A percentile compares a stretch with the other conserved stretches of the same genome.
Evolutionary conservation across 495 filamentous ascomycete genomes (phyloP).

Genomic region (Xylaria longipes): DNA sequence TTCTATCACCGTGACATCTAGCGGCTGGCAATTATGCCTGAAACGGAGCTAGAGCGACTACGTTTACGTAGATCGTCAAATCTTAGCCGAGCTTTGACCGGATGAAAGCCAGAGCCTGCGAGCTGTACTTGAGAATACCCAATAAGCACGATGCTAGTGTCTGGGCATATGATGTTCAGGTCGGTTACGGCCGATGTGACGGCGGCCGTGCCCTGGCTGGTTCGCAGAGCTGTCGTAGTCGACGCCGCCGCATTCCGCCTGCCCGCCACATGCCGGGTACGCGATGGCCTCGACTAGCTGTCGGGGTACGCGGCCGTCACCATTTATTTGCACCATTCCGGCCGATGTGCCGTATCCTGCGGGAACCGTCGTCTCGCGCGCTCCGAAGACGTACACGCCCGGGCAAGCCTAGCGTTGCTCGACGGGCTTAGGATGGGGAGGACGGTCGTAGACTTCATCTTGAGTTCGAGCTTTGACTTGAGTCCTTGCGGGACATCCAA

Average conservation of each 20-base stretch:
- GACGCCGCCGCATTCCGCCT: constrained; percentile 52
- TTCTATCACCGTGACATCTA: background rate
- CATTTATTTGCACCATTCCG: constrained; percentile 61
- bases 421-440: constrained; percentile 29
- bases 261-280: constrained; percentile 60
- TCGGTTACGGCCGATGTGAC: constrained; percentile 62
- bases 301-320: constrained; percentile 59
- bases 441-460: constrained; percentile 22
- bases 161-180: constrained; percentile 60
- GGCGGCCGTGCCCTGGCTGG: constrained; percentile 57
- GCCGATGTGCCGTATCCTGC: constrained; percentile 61
- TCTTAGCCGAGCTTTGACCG: constrained; percentile 32
- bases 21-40: background rate
- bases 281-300: constrained; percentile 59
- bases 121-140: constrained; percentile 59
- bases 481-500: background rate
- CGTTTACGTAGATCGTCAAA: background rate
- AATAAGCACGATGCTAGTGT: constrained; percentile 63
- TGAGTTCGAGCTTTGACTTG: constrained; percentile 7
- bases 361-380: constrained; percentile 66
- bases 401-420: constrained; percentile 52
- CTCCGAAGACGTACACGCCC: constrained; percentile 65
- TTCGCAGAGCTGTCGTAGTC: constrained; percentile 63
- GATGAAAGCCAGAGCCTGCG: constrained; percentile 46
- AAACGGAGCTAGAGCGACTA: background rate